Base-by-base conservation (phyloP, 2,329 filamentous ascomycete species). In the Xylariaceae sp. region DNA sequence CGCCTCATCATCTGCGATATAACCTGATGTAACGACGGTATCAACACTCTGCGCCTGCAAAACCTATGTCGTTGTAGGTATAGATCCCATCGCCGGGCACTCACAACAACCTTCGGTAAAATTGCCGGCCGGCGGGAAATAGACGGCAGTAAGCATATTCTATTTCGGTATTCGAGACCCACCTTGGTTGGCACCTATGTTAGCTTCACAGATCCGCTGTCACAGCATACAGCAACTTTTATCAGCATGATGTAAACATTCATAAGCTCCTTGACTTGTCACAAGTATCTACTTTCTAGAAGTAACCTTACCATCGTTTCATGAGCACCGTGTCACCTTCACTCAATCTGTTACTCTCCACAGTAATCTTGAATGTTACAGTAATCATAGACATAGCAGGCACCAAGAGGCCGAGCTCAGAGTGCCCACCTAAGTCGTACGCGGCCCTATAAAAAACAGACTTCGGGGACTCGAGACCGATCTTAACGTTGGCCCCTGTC, bases 191-290 rank as follows among this genome's bases (percentile, higher is more conserved):
- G 7, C 14, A 14, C 34, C 19, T 11, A 34, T 23, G n/a, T 23
- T 39, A 39, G 12, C 17, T n/a, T n/a, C n/a, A 6, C 33, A 6
- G 3, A 40, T 50, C 36, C 14, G 14, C 14, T 40, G 5, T 40
- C 14, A n/a, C 16, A 21, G 16, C 12, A 7, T 37, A 16, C 11
- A 19, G 8, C 14, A 19, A 23, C 14, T 41, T 43, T 37, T n/a
- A 14, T 44, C 48, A 51, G 48, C 37, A 51, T 19, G 11, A 33
- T 29, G 29, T 29, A 37, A 52, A 44, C 19, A 52, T 36, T 37
- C 3, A 52, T 44, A 44, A 52, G 19, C 28, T n/a, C 21, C 17
- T n/a, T 16, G n/a, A 31, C 23, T 8, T 16, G 7, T n/a, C 1
- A 26, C 39, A 31, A 7, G 23, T 6, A 19, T 14, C n/a, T n/a